Evolutionary conservation across 139 green algal genomes (phyloP), one percentile per base, ranked within the genome.

Genomic region (Pleodorina starrii): DNA sequence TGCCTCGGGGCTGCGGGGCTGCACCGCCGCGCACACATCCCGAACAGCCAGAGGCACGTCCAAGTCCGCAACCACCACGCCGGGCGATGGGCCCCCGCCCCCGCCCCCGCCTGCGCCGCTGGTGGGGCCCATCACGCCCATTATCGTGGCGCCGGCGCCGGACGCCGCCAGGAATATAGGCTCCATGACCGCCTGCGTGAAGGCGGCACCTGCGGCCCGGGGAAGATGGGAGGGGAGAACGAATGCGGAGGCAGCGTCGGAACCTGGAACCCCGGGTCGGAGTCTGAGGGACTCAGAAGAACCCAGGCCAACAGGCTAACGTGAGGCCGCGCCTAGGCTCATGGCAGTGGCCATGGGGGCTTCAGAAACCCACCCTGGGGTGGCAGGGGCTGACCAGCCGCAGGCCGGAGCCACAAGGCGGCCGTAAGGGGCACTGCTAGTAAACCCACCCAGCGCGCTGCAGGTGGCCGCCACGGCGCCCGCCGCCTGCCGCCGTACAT

Each of bases 391-490:
- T n/a, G n/a, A n/a, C n/a, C n/a, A n/a, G n/a, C n/a, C n/a, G n/a
- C n/a, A n/a, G n/a, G n/a, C n/a, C n/a, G n/a, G n/a, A n/a, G n/a
- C n/a, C n/a, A n/a, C n/a, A n/a, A n/a, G n/a, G n/a, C n/a, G n/a
- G n/a, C n/a, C n/a, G n/a, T n/a, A n/a, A n/a, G n/a, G n/a, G n/a
- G n/a, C n/a, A n/a, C n/a, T n/a, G n/a, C n/a, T n/a, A 32, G 25
- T 66, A 66, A 66, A 54, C 51, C 35, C 78, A 91, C 89, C 89
- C 72, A 92, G 72, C 25, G 75, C 46, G 11, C 12, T 27, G 54
- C 63, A 87, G 5, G 40, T 90, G 40, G 83, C 75, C 9, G 32
- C 50, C 29, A 90, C 42, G 1, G 89, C 89, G 10, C 16, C 10
- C 6, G 57, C 83, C 21, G 84, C 57, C 66, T 85, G 63, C 19